Percentiles rank a stretch among this genome's conserved stretches.
These are phyloP conservation scores for Dioscorea cayenensis DNA, from an alignment of 116 monocot genomes.

Conservation along the genomic window DNA sequence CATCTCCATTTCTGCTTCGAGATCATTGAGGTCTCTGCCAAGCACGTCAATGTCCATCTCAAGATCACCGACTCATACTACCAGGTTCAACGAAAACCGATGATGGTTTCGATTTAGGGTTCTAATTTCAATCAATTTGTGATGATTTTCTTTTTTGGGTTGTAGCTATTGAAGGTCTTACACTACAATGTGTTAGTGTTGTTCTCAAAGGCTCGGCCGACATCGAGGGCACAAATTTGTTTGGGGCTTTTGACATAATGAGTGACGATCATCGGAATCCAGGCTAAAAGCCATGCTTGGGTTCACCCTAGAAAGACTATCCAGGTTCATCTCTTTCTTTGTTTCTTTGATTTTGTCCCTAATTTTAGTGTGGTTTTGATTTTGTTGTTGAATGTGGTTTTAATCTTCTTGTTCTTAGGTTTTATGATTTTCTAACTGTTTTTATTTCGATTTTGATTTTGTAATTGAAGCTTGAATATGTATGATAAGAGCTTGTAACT, in stretches of 20 bases:
- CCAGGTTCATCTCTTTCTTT: constrained; percentile 28
- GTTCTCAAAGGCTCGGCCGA: constrained; percentile 67
- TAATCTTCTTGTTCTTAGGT: too few relatives aligned
- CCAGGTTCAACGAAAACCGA: constrained; percentile 22
- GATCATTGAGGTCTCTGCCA: constrained; percentile 45
- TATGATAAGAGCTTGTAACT: too few relatives aligned
- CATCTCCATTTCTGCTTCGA: constrained; percentile 59
- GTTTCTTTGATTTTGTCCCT: neutral
- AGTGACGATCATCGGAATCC: too few relatives aligned
- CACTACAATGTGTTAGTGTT: constrained; percentile 84
- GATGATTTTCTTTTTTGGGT: neutral
- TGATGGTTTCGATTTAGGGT: neutral
- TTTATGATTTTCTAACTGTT: too few relatives aligned
- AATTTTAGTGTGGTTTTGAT: neutral
- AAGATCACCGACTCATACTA: constrained; percentile 41
- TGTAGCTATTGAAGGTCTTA: constrained; percentile 75
- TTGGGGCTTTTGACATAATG: too few relatives aligned
- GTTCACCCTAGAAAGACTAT: constrained; percentile 47
- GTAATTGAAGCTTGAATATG: too few relatives aligned
- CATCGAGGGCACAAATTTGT: constrained; percentile 79
- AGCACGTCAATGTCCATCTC: constrained; percentile 44
- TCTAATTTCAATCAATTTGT: neutral
- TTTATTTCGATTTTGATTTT: too few relatives aligned
- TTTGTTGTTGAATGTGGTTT: too few relatives aligned
- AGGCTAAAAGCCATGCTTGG: constrained; percentile 50